Base-by-base conservation (phyloP, 2,329 filamentous ascomycete species). In the Trichophyton verrucosum region DNA sequence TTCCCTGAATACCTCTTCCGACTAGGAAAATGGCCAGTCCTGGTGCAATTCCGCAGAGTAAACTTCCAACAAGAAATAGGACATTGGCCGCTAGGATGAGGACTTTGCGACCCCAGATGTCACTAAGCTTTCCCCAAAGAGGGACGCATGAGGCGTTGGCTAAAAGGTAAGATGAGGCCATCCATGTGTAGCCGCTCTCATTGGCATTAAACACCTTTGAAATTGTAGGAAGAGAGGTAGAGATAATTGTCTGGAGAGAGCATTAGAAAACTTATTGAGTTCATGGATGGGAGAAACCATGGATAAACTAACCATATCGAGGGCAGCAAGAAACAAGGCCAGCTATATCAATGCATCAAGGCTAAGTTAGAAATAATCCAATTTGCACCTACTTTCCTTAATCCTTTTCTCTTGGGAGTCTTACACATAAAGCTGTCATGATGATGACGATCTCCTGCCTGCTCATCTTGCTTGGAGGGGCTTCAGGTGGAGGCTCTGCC, bases 51-150 rank as follows among this genome's bases (percentile, higher is more conserved):
- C 78, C 84, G 44, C 82, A 82, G 22, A 87, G 75, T 60, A 86
- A 70, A 46, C 81, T 85, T 30, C 82, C 83, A 13, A 84, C 71
- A 60, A 87, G 79, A 73, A 87, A 88, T 24, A 85, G 72, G 22
- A 78, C 71, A 62, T 85, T 85, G 27, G 83, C 83, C 2, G 80
- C 65, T n/a, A 87, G 73, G 30, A 87, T 74, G 58, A 85, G 79
- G 7, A 80, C 80, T 66, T 87, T 88, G 49, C 85, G 77, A 1
- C 85, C 85, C 74, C 82, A 87, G 61, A 87, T 86, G 65, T 87
- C 85, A 49, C 81, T 83, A 22, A 86, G 72, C 67, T 86, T 86
- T 22, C 82, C 80, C 79, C 80, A 83, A 36, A 78, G 73, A 1
- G 79, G 80, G 2, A 77, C 77, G 5, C 77, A 67, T 22, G 71